phyloP scores from a whole-genome alignment of 176 grass and related monocot species.

The Raddia distichophylla region DNA sequence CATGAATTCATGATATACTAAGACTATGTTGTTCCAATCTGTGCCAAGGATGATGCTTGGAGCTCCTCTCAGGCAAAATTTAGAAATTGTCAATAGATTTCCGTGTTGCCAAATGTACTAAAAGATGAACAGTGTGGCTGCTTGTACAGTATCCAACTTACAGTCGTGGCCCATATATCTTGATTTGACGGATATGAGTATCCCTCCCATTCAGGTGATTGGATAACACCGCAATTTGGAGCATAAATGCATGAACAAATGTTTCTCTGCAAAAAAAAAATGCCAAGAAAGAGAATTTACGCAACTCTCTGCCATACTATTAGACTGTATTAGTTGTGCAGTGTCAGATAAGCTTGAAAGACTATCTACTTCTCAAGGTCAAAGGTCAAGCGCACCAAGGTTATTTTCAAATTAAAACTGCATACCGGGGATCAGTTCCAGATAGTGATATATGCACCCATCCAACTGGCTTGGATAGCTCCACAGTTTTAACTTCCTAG shows the following conservation, averaged over 20 bases:
- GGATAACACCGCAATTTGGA: conserved; percentile 80
- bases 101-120: neutral
- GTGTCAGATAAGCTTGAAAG: neutral
- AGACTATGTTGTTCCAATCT: neutral
- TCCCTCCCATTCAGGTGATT: conserved; percentile 96
- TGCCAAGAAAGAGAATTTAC: conserved; percentile 36
- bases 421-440: conserved; percentile 78
- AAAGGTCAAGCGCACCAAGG: too few species aligned
- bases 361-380: too few species aligned
- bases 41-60: neutral
- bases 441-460: conserved; percentile 93
- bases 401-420: conserved; percentile 12
- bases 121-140: neutral
- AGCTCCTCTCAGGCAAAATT: neutral
- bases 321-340: neutral
- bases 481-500: conserved; percentile 89
- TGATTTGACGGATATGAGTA: conserved; percentile 86
- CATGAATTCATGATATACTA: neutral
- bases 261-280: conserved; percentile 70
- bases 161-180: conserved; percentile 87
- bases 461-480: conserved; percentile 84
- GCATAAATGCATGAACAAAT: conserved; percentile 94
- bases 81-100: neutral
- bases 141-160: conserved; percentile 53
- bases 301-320: neutral